A percentile compares a stretch with the other conserved stretches of the same genome.
phyloP scores from a whole-genome alignment of 345 rosid genomes.

The Eucalyptus sp. region DNA sequence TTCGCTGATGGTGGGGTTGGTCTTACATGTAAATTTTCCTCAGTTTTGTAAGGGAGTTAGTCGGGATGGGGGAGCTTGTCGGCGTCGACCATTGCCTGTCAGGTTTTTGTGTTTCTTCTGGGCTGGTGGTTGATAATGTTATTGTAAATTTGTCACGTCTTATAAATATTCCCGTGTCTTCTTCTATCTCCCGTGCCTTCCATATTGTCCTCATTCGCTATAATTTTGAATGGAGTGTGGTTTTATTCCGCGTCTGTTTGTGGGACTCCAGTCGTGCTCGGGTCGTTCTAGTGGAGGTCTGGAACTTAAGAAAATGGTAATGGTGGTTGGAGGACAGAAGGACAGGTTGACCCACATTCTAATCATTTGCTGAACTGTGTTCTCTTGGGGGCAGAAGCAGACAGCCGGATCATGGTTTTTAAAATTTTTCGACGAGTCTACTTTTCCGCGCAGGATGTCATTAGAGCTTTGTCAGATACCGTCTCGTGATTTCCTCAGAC shows the following conservation, averaged over 20 bases:
- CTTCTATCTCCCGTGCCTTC: not conserved
- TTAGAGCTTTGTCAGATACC: not conserved
- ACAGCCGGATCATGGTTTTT: not conserved
- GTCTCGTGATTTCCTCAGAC: not conserved
- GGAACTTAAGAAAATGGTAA: not conserved
- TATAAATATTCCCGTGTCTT: not conserved
- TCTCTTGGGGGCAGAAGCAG: not conserved
- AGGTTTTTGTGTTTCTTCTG: not conserved
- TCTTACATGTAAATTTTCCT: not conserved
- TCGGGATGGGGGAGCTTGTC: not conserved
- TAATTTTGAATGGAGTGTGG: not conserved
- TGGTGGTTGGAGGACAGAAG: not conserved
- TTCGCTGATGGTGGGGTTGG: not conserved
- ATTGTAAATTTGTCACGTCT: not conserved
- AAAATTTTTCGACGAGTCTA: not conserved
- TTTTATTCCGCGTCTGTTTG: not conserved
- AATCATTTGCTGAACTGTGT: not conserved
- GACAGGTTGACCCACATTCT: not conserved
- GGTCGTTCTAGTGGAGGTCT: not conserved
- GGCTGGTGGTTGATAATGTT: slow-evolving; percentile 4
- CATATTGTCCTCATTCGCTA: not conserved
- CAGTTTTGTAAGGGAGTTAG: not conserved
- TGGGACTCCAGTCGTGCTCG: not conserved
- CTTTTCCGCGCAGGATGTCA: not conserved
- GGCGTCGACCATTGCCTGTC: slow-evolving; percentile 3